Evolutionary conservation across 257 asterid genomes (phyloP).

Genomic region (Coffea canephora): DNA sequence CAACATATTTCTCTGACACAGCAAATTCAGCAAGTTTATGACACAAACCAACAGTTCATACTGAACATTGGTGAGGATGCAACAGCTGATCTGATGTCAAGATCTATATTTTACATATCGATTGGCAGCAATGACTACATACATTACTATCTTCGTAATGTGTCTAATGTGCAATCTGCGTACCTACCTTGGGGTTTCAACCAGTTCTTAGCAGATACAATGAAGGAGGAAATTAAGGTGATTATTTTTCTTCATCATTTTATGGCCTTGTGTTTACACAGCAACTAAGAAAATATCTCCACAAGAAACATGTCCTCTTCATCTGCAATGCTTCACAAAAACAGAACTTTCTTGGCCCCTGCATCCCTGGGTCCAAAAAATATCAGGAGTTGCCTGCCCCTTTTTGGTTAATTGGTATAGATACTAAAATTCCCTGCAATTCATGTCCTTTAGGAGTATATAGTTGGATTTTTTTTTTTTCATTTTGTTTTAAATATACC

Average conservation of each 20-base stretch:
- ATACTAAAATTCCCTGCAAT: no score
- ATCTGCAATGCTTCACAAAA: neutral
- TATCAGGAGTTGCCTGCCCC: neutral
- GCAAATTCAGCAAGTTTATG: constrained; percentile 91
- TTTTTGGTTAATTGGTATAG: neutral
- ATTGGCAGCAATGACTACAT: constrained; percentile 90
- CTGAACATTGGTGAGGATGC: constrained; percentile 81
- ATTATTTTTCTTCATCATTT: constrained; percentile 5
- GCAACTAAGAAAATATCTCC: neutral
- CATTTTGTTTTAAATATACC: neutral
- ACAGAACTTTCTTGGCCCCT: neutral
- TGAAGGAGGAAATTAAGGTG: constrained; percentile 85
- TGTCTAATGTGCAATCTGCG: constrained; percentile 65
- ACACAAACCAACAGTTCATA: constrained; percentile 73
- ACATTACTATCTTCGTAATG: constrained; percentile 87
- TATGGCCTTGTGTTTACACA: neutral
- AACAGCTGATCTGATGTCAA: constrained; percentile 57
- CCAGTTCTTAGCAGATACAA: constrained; percentile 56
- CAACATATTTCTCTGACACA: constrained; percentile 84
- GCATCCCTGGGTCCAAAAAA: neutral
- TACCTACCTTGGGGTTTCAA: constrained; percentile 90
- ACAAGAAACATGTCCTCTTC: neutral
- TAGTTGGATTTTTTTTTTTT: neutral
- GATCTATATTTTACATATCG: constrained; percentile 74
- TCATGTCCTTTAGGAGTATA: neutral